phyloP scores from a whole-genome alignment of 345 rosid species.

The Acer yangbiense region DNA sequence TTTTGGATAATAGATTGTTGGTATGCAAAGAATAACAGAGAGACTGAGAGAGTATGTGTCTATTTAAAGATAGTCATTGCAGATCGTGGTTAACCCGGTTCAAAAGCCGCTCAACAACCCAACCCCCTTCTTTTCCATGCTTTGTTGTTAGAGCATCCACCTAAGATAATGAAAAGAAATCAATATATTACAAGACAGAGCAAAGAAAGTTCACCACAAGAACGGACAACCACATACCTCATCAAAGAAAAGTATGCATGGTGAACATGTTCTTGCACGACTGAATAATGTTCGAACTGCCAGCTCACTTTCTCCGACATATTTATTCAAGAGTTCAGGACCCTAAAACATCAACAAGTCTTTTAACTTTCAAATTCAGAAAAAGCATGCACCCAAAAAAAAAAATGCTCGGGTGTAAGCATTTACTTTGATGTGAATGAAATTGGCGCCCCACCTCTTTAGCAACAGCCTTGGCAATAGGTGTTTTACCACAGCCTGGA shows the following conservation, averaged over 20 bases:
- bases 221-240: constrained; percentile 55
- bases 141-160: constrained; percentile 93
- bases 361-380: constrained; percentile 1
- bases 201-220: not conserved
- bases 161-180: constrained; percentile 37
- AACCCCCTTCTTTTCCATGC: constrained; percentile 92
- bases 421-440: constrained; percentile 86
- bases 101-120: constrained; percentile 75
- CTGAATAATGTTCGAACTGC: constrained; percentile 78
- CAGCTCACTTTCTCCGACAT: constrained; percentile 96
- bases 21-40: too few species aligned
- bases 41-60: not conserved
- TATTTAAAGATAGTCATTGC: not conserved
- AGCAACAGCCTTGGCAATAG: constrained; percentile 28
- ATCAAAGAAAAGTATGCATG: constrained; percentile 91
- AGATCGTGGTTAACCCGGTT: constrained; percentile 52
- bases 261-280: constrained; percentile 86
- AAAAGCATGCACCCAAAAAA: not conserved
- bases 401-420: not conserved
- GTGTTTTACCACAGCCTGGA: too few species aligned
- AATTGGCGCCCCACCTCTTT: constrained; percentile 96
- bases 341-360: constrained; percentile 46
- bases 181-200: not conserved
- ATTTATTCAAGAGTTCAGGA: constrained; percentile 87
- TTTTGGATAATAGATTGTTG: not conserved